Conservation (phyloP, 2,329 filamentous ascomycete species). For the Phialophora tarda region DNA sequence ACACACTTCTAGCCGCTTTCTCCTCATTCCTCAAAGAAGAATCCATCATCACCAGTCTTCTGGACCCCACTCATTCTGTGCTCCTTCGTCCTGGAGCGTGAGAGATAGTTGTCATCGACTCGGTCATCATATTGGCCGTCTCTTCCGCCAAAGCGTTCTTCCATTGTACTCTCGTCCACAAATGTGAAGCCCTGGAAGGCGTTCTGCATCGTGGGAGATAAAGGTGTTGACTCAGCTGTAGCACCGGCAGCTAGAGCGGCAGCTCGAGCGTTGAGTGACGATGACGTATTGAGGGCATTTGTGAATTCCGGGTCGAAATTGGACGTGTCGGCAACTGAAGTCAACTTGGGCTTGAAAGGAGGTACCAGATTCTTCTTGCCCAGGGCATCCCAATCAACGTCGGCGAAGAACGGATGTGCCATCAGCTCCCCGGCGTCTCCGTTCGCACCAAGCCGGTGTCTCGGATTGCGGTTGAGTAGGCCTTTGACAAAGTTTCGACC, state of each 20-base stretch:
- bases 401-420: conserved; percentile 89
- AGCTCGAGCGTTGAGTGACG: conserved; percentile 88
- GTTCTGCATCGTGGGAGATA: conserved; percentile 94
- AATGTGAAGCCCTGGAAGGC: conserved; percentile 99
- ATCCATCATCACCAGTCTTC: conserved; percentile 43
- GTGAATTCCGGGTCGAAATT: conserved; percentile 99
- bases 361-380: conserved; percentile 90
- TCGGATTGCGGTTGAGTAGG: conserved; percentile 93
- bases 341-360: conserved; percentile 96
- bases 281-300: conserved; percentile 83
- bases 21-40: conserved; percentile 35
- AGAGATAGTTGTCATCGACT: conserved; percentile 33
- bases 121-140: conserved; percentile 43
- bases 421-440: conserved; percentile 94
- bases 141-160: conserved; percentile 72
- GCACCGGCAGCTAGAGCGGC: conserved; percentile 80
- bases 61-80: conserved; percentile 54
- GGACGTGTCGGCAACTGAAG: conserved; percentile 92
- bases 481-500: conserved; percentile 98
- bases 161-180: conserved; percentile 95
- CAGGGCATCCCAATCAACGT: conserved; percentile 90
- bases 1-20: neutral
- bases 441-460: conserved; percentile 88
- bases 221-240: conserved; percentile 84
- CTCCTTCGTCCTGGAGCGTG: conserved; percentile 36